A percentile compares a stretch with the other conserved stretches of the same genome.
phyloP scores from a whole-genome alignment of 371 early-diverging fungal species.

The Lichtheimia ramosa region DNA sequence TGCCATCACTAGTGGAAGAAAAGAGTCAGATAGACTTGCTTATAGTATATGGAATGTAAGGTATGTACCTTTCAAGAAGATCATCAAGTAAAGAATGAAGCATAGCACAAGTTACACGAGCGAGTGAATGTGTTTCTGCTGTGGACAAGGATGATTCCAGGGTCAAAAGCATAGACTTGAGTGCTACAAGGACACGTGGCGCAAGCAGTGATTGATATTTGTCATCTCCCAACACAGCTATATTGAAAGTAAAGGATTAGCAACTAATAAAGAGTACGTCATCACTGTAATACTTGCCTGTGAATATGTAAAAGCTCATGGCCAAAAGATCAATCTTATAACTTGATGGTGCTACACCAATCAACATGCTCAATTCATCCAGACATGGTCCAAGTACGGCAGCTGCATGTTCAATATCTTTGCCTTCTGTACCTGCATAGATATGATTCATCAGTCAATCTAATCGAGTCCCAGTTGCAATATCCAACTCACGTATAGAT shows the following conservation, averaged over 20 bases:
- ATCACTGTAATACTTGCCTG: conserved; percentile 16
- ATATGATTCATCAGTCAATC: neutral
- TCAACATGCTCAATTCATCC: conserved; percentile 44
- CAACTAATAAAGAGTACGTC: neutral
- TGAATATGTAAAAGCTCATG: conserved; percentile 41
- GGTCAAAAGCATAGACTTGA: conserved; percentile 39
- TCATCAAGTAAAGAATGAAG: conserved; percentile 33
- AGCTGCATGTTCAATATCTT: conserved; percentile 16
- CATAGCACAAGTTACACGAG: conserved; percentile 32
- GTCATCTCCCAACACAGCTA: conserved; percentile 30
- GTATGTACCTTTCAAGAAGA: conserved; percentile 19
- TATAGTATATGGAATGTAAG: neutral
- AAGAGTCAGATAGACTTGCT: neutral
- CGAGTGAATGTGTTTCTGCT: conserved; percentile 24
- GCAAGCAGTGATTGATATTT: conserved; percentile 33
- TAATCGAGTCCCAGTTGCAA: neutral
- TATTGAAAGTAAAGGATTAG: neutral
- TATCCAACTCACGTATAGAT: conserved; percentile 13
- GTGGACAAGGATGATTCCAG: conserved; percentile 28
- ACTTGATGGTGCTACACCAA: conserved; percentile 34
- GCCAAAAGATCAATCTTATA: conserved; percentile 49
- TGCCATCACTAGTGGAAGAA: neutral
- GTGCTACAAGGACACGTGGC: conserved; percentile 41
- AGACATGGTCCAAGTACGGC: conserved; percentile 36
- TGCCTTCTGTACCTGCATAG: neutral